Base-by-base conservation (phyloP, 2,329 filamentous ascomycete genomes). In the Alternaria sp. region DNA sequence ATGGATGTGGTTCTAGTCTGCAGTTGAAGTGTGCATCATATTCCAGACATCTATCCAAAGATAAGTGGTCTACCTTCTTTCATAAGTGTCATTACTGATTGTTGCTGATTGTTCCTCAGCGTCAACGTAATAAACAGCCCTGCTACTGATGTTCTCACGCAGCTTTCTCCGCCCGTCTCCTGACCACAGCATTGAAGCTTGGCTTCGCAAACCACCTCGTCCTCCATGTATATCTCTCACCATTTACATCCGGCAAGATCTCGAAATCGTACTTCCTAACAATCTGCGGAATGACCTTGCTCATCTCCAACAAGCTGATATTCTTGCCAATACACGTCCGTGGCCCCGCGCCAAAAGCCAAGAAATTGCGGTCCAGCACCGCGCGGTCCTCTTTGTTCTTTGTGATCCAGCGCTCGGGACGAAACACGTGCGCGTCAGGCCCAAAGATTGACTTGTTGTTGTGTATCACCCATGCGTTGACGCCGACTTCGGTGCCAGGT, bases 401-500 rank as follows among this genome's bases (percentile, higher is more conserved):
- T 2, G 38, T 59, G 10, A 36, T 36, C 32, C 32, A 36, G 11
- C 32, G 12, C 32, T 36, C 32, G 5, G 32, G 32, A 36, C 32
- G 32, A 2, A 36, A 36, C 0, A 36, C 14, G 32, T 36, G 32
- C 3, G 32, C 32, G 5, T 36, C 32, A 67, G 57, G 44, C 0
- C 77, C 76, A 53, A 80, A 85, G n/a, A 84, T 70, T 1, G 71
- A 62, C 2, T 65, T 64, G 50, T 83, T 75, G 38, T 74, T 67
- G 50, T 84, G 81, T 0, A 82, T 57, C 0, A 81, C 81, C 81
- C 81, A 84, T 2, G 81, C 69, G 52, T 82, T 83, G 36, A 82
- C 73, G 8, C 81, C 82, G 5, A 84, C 77, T 9, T 78, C 72
- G 0, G 81, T 82, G 11, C 79, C 78, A 0, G 75, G 75, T 0